phyloP scores from a whole-genome alignment of 2,329 filamentous ascomycete genomes.

The Alternaria atra region DNA sequence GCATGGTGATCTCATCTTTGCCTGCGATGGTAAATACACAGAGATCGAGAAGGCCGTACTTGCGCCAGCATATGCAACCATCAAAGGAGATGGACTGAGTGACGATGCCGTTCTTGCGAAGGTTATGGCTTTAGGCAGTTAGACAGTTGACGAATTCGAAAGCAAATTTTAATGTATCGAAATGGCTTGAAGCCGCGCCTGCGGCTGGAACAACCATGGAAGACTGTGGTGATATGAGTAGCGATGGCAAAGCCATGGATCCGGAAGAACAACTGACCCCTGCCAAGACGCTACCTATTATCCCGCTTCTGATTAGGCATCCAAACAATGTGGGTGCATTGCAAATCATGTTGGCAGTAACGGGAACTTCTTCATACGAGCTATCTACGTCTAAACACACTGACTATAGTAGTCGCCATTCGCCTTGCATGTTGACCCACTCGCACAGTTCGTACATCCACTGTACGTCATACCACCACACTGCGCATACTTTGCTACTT shows the following conservation, averaged over 20 bases:
- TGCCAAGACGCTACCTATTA: not conserved
- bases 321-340: not conserved
- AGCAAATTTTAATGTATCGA: not conserved
- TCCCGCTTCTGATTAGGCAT: not conserved
- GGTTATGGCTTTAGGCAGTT: slow-evolving; percentile 22
- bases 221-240: not conserved
- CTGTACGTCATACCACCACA: slow-evolving; percentile 33
- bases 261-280: not conserved
- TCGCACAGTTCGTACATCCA: slow-evolving; percentile 37
- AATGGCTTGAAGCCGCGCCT: not conserved
- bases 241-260: not conserved
- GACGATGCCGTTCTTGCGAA: slow-evolving; percentile 33
- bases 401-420: slow-evolving; percentile 42
- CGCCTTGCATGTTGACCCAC: slow-evolving; percentile 28
- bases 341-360: not conserved
- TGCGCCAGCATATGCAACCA: slow-evolving; percentile 28
- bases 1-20: slow-evolving; percentile 64
- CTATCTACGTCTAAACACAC: slow-evolving; percentile 16
- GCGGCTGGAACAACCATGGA: not conserved
- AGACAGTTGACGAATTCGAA: slow-evolving; percentile 1
- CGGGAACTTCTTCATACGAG: not conserved
- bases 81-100: slow-evolving; percentile 29
- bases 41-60: slow-evolving; percentile 62
- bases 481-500: slow-evolving; percentile 32
- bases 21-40: slow-evolving; percentile 58